Evolutionary conservation across 1,139 yeast species (phyloP), one percentile per base, ranked within the genome.

Genomic region (Blastobotrys indianensis): DNA sequence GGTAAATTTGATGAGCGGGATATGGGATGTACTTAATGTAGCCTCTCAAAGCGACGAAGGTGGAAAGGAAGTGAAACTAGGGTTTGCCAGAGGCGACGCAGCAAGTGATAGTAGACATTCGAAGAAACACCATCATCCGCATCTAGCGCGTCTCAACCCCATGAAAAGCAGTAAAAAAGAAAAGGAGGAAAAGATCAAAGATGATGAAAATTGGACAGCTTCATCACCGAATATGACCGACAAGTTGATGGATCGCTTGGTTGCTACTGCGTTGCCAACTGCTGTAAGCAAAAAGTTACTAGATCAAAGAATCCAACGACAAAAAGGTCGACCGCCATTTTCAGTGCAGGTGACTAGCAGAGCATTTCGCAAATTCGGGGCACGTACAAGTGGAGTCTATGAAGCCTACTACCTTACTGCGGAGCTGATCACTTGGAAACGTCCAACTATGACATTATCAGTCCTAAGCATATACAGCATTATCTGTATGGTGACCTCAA

Each of bases 221-320:
- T 20, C 25, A 4, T 20, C 25, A 7, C 25, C 25, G 33, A 39
- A 33, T 29, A 39, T 56, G 45, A 74, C 85, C 0, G 95, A 86
- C 56, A 81, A 80, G 50, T 64, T 86, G 44, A 74, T 85, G 55
- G 95, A 85, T 57, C 76, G 79, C 56, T 68, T 85, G 35, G 69
- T 85, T 2, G 69, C 77, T 28, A 79, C 85, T 80, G 80, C 88
- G 4, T 67, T 85, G 32, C 94, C 94, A 0, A 73, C 83, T 4
- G 72, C 82, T 9, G 30, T 42, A n/a, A 36, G 31, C 16, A 23
- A 37, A 2, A 36, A 41, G 20, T 31, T 30, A 1, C 38, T 43
- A 2, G 47, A 46, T 48, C 79, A 2, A 70, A 70, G 43, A 50
- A 61, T 25, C 63, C 65, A 2, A 70, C 61, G 13, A 60, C 87